A percentile compares a stretch with the other conserved stretches of the same genome.
phyloP scores from a whole-genome alignment of 768 basidiomycete species.

The Mycena epipterygia region DNA sequence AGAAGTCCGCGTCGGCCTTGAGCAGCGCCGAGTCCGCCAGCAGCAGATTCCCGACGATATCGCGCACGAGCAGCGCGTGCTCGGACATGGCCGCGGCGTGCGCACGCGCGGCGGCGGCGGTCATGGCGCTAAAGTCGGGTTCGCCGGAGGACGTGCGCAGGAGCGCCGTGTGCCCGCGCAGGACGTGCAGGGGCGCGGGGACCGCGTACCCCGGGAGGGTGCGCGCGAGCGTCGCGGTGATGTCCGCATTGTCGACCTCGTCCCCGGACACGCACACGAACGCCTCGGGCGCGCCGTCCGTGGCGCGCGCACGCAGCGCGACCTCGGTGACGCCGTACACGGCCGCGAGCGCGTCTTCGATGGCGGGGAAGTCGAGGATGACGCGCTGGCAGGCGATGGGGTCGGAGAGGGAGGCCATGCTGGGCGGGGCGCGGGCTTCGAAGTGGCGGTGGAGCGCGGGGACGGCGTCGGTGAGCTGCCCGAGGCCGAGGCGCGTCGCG shows the following conservation, averaged over 20 bases:
- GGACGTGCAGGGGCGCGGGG: slow-evolving; percentile 51
- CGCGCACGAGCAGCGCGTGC: slow-evolving; percentile 50
- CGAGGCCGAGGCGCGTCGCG: slow-evolving; percentile 56
- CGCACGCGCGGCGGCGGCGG: slow-evolving; percentile 38
- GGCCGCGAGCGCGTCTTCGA: slow-evolving; percentile 45
- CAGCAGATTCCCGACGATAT: slow-evolving; percentile 52
- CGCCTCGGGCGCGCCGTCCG: slow-evolving; percentile 53
- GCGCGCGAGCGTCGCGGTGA: slow-evolving; percentile 39
- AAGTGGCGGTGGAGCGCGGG: slow-evolving; percentile 56
- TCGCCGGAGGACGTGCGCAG: slow-evolving; percentile 43
- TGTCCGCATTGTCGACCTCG: slow-evolving; percentile 36
- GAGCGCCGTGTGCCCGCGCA: slow-evolving; percentile 37
- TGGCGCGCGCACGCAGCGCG: slow-evolving; percentile 47
- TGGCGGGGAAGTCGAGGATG: slow-evolving; percentile 41
- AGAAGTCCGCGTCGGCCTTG: slow-evolving; percentile 55
- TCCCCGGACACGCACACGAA: slow-evolving; percentile 55
- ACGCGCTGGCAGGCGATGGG: slow-evolving; percentile 55
- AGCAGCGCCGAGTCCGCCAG: slow-evolving; percentile 46
- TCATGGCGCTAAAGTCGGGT: slow-evolving; percentile 50
- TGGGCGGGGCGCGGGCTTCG: slow-evolving; percentile 51
- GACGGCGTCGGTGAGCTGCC: slow-evolving; percentile 49
- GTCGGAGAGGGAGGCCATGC: slow-evolving; percentile 49
- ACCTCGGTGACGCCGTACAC: slow-evolving; percentile 51
- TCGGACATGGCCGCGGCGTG: slow-evolving; percentile 45
- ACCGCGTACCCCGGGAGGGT: slow-evolving; percentile 56